Evolutionary conservation across 2,329 filamentous ascomycete species (phyloP), one percentile per base, ranked within the genome.

Genomic region (Metarhizium brunneum): DNA sequence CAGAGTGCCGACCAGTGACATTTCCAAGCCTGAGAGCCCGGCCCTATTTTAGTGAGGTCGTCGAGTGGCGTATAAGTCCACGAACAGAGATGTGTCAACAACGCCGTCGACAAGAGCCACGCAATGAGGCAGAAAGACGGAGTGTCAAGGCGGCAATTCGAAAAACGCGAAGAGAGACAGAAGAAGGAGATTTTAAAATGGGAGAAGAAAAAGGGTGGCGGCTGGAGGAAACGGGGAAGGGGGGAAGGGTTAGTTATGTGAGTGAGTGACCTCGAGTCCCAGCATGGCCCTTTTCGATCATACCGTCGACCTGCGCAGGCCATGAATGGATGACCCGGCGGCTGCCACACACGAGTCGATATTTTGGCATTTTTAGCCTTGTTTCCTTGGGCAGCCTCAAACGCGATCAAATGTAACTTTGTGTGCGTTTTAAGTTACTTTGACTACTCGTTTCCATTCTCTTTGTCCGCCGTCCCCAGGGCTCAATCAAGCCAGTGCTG

Each of bases 211-310:
- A 66, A 62, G 60, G 57, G 56, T 55, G 54, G 56, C 60, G 63
- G 63, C 58, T 60, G 60, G 56, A 60, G 64, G 58, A 65, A 56
- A 53, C 43, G 62, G 61, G 63, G 65, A 55, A 66, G 63, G 67
- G 67, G 68, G 67, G 63, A 65, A 64, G 65, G 66, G 67, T 64
- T 65, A 69, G 66, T 67, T 70, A 69, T 69, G 67, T 67, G 68
- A 68, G 58, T 57, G 59, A 60, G 50, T 45, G 54, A 56, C 20
- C 50, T 50, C 55, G 53, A 57, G 56, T 53, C 53, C 53, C 56
- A 54, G 50, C 49, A 52, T 52, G 56, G 53, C 53, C 53, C 53
- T 47, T 55, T 55, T 45, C 49, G 29, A 55, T 53, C 56, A 47
- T 53, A 53, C 7, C 10, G 18, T 25, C 5, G 42, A 45, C 42